phyloP scores from a whole-genome alignment of 805 yeast species.

The Schwanniomyces yamadae region DNA sequence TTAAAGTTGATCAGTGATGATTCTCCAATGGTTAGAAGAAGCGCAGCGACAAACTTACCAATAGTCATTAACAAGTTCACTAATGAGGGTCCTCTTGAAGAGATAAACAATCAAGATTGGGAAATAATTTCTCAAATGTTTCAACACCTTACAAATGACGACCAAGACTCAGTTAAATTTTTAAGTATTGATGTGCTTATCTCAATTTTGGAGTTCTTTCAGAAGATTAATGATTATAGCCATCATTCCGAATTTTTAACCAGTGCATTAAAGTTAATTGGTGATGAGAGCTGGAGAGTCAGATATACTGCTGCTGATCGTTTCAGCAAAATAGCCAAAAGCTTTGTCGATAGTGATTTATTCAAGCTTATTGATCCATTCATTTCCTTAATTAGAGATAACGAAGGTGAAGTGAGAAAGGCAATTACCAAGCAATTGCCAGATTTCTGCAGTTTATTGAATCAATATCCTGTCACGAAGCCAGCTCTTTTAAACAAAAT shows the following conservation, averaged over 20 bases:
- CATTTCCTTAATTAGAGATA: slow-evolving; percentile 77
- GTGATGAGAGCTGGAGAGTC: slow-evolving; percentile 96
- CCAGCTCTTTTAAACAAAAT: slow-evolving; percentile 63
- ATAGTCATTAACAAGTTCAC: slow-evolving; percentile 57
- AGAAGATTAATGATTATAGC: slow-evolving; percentile 52
- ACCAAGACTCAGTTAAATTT: slow-evolving; percentile 93
- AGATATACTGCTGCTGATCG: slow-evolving; percentile 98
- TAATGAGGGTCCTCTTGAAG: slow-evolving; percentile 22
- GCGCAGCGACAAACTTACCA: slow-evolving; percentile 87
- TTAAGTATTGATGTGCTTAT: slow-evolving; percentile 85
- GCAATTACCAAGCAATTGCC: slow-evolving; percentile 93
- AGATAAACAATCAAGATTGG: slow-evolving; percentile 63
- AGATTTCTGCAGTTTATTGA: slow-evolving; percentile 57
- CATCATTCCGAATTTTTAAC: slow-evolving; percentile 63
- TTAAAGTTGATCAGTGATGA: slow-evolving; percentile 80
- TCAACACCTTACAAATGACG: slow-evolving; percentile 72
- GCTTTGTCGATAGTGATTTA: slow-evolving; percentile 59
- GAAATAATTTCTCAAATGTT: slow-evolving; percentile 81
- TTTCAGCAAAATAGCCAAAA: slow-evolving; percentile 69
- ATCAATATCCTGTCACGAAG: slow-evolving; percentile 30
- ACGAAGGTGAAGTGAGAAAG: slow-evolving; percentile 95
- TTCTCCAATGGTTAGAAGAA: slow-evolving; percentile 96
- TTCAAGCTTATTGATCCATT: slow-evolving; percentile 68
- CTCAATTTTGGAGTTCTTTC: slow-evolving; percentile 71
- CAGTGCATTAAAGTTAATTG: slow-evolving; percentile 67